phyloP scores from a whole-genome alignment of 768 basidiomycete species.

The Galerina marginata region DNA sequence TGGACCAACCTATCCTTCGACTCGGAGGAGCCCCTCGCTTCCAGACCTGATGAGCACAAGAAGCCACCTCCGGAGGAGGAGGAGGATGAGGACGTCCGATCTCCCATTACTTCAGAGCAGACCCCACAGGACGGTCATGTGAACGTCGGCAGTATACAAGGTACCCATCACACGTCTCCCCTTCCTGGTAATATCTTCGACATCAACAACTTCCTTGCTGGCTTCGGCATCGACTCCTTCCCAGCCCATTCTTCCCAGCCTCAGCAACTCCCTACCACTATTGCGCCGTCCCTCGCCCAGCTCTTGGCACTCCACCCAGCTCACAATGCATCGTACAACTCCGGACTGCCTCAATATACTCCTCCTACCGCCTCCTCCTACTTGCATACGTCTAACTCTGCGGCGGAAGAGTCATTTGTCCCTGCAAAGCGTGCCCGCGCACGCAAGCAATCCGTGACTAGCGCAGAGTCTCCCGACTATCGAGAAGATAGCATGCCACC shows the following conservation, averaged over 20 bases:
- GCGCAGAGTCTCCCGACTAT: slow-evolving; percentile 36
- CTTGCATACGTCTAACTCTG: slow-evolving; percentile 20
- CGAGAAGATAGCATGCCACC: slow-evolving; percentile 29
- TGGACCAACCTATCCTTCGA: slow-evolving; percentile 87
- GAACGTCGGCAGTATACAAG: slow-evolving; percentile 55
- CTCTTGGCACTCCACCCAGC: slow-evolving; percentile 64
- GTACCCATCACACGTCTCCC: slow-evolving; percentile 27
- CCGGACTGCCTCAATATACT: slow-evolving; percentile 24
- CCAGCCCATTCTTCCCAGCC: slow-evolving; percentile 27
- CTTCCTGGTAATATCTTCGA: slow-evolving; percentile 43
- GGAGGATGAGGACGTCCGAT: slow-evolving; percentile 49
- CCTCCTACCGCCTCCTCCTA: slow-evolving; percentile 25
- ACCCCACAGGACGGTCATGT: slow-evolving; percentile 61
- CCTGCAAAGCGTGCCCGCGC: slow-evolving; percentile 62
- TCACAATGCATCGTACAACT: slow-evolving; percentile 27
- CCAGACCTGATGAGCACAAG: slow-evolving; percentile 41
- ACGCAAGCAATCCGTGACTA: slow-evolving; percentile 52
- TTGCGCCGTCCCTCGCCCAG: slow-evolving; percentile 69
- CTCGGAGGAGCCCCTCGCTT: slow-evolving; percentile 66
- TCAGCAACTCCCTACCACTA: slow-evolving; percentile 35
- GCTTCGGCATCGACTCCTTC: slow-evolving; percentile 27
- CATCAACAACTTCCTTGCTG: slow-evolving; percentile 40
- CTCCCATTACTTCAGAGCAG: slow-evolving; percentile 40
- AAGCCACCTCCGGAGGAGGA: slow-evolving; percentile 46
- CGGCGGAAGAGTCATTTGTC: slow-evolving; percentile 39